Conservation (phyloP, 257 asterid genomes). For the Forsythia viridissima region DNA sequence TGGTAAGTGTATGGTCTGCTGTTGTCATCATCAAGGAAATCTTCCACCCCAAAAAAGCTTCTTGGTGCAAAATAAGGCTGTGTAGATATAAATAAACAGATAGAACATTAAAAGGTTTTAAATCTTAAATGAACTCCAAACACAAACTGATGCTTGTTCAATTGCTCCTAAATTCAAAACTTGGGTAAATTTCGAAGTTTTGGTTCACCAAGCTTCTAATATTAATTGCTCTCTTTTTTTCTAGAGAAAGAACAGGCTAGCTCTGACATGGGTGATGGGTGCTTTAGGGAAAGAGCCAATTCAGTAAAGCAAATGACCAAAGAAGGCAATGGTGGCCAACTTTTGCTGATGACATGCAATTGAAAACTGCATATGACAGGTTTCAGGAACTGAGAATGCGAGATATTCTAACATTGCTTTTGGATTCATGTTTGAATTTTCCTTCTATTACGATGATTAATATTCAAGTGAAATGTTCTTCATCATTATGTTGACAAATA, state of each 20-base stretch:
- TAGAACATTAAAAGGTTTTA: background rate
- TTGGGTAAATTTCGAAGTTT: background rate
- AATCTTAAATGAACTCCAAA: background rate
- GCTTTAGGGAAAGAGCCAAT: background rate
- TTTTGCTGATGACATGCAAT: background rate
- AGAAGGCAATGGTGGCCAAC: background rate
- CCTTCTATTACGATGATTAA: too few species aligned
- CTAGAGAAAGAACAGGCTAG: too few species aligned
- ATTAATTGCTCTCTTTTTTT: too few species aligned
- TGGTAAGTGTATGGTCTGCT: constrained; percentile 89
- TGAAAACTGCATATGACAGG: background rate
- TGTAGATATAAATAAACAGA: constrained; percentile 11
- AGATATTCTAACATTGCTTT: too few species aligned
- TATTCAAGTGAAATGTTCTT: too few species aligned
- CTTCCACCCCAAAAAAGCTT: constrained; percentile 97
- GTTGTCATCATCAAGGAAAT: constrained; percentile 81
- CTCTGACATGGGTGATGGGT: background rate
- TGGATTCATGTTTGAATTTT: too few species aligned
- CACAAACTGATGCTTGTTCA: background rate
- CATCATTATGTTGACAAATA: too few species aligned
- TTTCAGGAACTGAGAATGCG: too few species aligned
- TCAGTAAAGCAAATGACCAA: too few species aligned
- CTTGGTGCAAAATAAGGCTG: constrained; percentile 73
- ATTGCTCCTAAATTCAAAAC: background rate
- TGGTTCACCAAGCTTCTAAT: background rate